Conservation (phyloP, 1,139 yeast genomes). For the Taphrina wiesneri region DNA sequence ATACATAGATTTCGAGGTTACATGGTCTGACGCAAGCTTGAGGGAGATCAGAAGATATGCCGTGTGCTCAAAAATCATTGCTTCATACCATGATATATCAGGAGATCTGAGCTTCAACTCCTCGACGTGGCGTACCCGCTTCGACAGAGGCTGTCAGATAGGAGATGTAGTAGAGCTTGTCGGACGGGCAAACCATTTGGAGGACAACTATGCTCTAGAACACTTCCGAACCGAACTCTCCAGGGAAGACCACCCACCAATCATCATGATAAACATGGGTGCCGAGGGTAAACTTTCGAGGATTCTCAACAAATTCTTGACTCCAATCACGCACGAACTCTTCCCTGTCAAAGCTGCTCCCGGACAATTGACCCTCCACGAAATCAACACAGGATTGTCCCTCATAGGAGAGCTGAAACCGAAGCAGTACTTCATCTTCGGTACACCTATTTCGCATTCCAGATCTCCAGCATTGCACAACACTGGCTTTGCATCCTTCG, state of each 20-base stretch:
- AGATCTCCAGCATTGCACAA: constrained; percentile 85
- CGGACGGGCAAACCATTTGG: constrained; percentile 64
- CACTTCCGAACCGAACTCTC: constrained; percentile 54
- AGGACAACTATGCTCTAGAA: constrained; percentile 73
- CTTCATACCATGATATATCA: constrained; percentile 73
- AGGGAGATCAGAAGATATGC: constrained; percentile 53
- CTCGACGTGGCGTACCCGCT: constrained; percentile 72
- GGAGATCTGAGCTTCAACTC: constrained; percentile 66
- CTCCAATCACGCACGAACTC: constrained; percentile 76
- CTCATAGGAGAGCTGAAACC: constrained; percentile 58
- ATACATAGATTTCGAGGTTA: constrained; percentile 55
- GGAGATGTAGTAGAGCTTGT: constrained; percentile 82
- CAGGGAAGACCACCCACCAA: constrained; percentile 51
- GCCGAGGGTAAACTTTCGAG: constrained; percentile 74
- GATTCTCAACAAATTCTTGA: constrained; percentile 68
- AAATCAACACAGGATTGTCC: constrained; percentile 62
- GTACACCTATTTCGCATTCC: constrained; percentile 80
- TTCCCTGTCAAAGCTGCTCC: constrained; percentile 73
- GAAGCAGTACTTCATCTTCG: constrained; percentile 73
- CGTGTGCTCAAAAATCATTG: constrained; percentile 70
- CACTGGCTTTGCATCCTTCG: constrained; percentile 68
- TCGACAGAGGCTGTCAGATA: constrained; percentile 62
- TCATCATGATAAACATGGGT: constrained; percentile 84
- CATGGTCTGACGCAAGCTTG: constrained; percentile 51
- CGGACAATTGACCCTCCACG: constrained; percentile 61